Conservation (phyloP, 495 filamentous ascomycete species). For the Saxispiralis lemnorum region DNA sequence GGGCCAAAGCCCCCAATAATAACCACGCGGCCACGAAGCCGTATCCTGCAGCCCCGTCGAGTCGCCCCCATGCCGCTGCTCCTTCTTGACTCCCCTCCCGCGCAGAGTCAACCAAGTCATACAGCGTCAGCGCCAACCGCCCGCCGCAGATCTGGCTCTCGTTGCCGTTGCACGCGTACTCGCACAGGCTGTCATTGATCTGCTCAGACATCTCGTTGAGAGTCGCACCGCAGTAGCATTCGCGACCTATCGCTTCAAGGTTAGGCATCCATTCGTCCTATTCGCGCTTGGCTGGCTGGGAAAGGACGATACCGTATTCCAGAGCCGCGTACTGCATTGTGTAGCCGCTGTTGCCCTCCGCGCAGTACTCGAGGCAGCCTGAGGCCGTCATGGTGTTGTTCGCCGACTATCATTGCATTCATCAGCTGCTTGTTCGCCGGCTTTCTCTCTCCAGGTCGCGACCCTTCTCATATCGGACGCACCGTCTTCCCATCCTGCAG, state of each 20-base stretch:
- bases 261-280: not conserved
- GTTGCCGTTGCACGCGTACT: constrained; percentile 16
- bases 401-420: constrained; percentile 7
- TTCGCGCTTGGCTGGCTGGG: not conserved
- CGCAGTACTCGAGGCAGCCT: constrained; percentile 17
- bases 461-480: not conserved
- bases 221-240: constrained; percentile 19
- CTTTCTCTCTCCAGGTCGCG: not conserved
- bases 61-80: not conserved
- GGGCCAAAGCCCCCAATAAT: no score
- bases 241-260: constrained; percentile 6
- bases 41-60: not conserved
- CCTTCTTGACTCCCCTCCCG: not conserved
- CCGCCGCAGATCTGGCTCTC: constrained; percentile 17
- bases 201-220: constrained; percentile 12
- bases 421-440: not conserved
- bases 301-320: constrained; percentile 13
- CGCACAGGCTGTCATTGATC: constrained; percentile 14
- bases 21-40: not conserved
- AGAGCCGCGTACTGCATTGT: constrained; percentile 19
- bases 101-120: constrained; percentile 5
- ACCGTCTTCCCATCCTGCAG: constrained; percentile 16
- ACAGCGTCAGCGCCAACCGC: constrained; percentile 12
- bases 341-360: constrained; percentile 6
- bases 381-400: constrained; percentile 18